Evolutionary conservation across 2,329 filamentous ascomycete species (phyloP).

Genomic region (Sclerotinia minor): DNA sequence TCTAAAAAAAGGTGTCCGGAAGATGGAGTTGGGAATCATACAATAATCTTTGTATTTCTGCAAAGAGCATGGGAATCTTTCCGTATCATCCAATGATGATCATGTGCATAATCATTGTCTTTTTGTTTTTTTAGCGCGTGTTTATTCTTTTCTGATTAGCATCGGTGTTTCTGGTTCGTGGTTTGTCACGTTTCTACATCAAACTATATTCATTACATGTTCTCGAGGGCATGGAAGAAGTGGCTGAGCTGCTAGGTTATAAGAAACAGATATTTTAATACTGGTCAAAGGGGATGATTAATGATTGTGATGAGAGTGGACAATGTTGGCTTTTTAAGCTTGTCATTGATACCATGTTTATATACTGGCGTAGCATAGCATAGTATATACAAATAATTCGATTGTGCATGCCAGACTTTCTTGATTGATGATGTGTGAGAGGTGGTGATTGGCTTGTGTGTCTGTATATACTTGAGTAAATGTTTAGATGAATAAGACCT

Average conservation of each 20-base stretch:
- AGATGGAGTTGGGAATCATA: not conserved
- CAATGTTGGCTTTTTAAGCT: not conserved
- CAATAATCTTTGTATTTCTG: conserved; percentile 25
- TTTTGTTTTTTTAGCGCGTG: conserved; percentile 23
- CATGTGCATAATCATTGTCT: conserved; percentile 29
- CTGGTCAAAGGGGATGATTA: conserved; percentile 19
- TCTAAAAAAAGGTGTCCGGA: conserved; percentile 46
- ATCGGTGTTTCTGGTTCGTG: conserved; percentile 41
- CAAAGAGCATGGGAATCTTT: conserved; percentile 17
- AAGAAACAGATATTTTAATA: conserved; percentile 22
- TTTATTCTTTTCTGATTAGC: conserved; percentile 37
- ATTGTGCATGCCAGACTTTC: not conserved
- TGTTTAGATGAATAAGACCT: too few species aligned
- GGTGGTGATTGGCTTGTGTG: not conserved
- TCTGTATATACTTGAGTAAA: too few species aligned
- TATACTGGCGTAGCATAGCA: conserved; percentile 11
- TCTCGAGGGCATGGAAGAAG: not conserved
- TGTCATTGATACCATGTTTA: not conserved
- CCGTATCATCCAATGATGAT: conserved; percentile 33
- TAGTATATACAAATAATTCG: conserved; percentile 17
- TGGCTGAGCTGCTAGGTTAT: conserved; percentile 18
- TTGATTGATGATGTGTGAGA: not conserved
- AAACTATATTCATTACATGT: conserved; percentile 21
- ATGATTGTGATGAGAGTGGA: conserved; percentile 4
- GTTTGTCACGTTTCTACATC: conserved; percentile 32